phyloP scores from a whole-genome alignment of 768 basidiomycete species.

The Russula earlei region DNA sequence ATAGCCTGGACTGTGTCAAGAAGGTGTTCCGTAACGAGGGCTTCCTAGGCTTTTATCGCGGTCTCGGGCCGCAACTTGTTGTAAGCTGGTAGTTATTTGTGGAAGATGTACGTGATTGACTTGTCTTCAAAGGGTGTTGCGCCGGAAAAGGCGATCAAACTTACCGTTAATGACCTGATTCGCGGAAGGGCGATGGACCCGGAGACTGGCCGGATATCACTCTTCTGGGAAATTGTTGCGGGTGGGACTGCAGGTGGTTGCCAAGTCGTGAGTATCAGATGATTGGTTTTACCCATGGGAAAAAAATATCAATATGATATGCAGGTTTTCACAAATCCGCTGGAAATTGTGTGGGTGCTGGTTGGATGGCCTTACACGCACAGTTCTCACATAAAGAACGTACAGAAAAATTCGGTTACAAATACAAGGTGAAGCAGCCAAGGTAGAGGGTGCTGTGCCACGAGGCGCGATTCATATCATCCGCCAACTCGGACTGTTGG shows the following conservation, averaged over 20 bases:
- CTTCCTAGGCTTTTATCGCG: constrained; percentile 90
- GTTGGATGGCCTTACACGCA: neutral
- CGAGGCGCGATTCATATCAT: constrained; percentile 90
- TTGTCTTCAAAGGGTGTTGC: constrained; percentile 66
- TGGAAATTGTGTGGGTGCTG: constrained; percentile 79
- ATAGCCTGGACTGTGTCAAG: constrained; percentile 86
- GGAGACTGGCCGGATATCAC: constrained; percentile 87
- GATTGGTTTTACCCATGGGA: neutral
- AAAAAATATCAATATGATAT: constrained; percentile 1
- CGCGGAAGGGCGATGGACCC: constrained; percentile 81
- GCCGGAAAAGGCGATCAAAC: constrained; percentile 95
- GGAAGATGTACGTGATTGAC: neutral
- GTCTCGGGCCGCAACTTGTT: constrained; percentile 88
- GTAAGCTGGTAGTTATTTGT: constrained; percentile 33
- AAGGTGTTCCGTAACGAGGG: constrained; percentile 97
- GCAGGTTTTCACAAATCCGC: constrained; percentile 93
- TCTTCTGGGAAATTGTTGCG: constrained; percentile 86
- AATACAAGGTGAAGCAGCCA: constrained; percentile 92
- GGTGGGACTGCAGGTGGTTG: constrained; percentile 93
- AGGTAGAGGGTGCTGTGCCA: constrained; percentile 67
- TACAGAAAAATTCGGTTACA: constrained; percentile 86
- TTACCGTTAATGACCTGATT: constrained; percentile 92
- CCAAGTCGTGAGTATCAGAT: constrained; percentile 75
- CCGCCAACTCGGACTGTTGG: constrained; percentile 83
- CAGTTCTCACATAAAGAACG: neutral